Evolutionary conservation across 2,329 filamentous ascomycete species (phyloP), one percentile per base, ranked within the genome.

Genomic region (Epichloe sp.): DNA sequence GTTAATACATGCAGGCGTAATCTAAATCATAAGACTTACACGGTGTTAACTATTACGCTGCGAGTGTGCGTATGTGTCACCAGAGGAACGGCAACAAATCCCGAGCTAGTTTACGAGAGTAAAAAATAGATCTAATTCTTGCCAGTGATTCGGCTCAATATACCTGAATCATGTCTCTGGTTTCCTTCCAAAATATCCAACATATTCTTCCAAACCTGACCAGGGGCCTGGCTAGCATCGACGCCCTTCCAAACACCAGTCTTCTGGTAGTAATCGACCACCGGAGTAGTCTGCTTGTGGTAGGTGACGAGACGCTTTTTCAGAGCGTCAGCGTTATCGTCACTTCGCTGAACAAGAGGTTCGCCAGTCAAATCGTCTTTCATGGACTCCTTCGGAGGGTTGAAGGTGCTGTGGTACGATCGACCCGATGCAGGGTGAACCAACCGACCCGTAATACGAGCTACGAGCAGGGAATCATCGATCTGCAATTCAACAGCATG

Each of bases 321-420:
- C 58, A 98, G 80, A 44, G 93, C 88, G 8, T 90, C 91, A 60
- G 87, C 90, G 69, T 97, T 98, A 76, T 98, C 93, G 68, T 98
- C 93, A 59, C 86, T 91, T 63, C 93, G 85, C 77, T 97, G 93
- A 63, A 97, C 86, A 60, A 98, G 78, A 47, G 91, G 90, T 78
- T 98, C 93, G 69, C 93, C 93, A 19, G 93, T 97, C 59, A 96
- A 71, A 70, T 98, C 93, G 71, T 98, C 93, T 68, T 83, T 95
- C 93, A 97, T 97, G 58, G 79, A 64, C 62, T 82, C 73, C 82
- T 96, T 95, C 63, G 93, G 93, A 48, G 93, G 93, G 81, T 96
- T 97, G 83, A 98, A 98, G 70, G 93, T 86, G 73, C 85, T 93
- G 82, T 98, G 93, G 77, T 98, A 98, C 60, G 87, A 89, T 65